Evolutionary conservation across 257 asterid species (phyloP).

Genomic region (Plantago elongata): DNA sequence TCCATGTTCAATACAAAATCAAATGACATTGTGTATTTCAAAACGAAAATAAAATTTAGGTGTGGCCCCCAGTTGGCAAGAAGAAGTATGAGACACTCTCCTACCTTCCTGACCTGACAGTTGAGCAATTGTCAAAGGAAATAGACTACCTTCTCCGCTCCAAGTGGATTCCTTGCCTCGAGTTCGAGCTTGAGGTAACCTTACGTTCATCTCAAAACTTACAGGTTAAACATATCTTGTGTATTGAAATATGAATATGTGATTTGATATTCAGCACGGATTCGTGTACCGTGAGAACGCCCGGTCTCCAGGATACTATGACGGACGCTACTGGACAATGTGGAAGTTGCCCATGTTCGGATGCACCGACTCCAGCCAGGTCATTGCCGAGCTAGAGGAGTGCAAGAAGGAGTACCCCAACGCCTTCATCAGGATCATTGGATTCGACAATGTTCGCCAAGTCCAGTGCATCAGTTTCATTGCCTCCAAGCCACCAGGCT

Average conservation of each 20-base stretch:
- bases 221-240: neutral
- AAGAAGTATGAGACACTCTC: conserved; percentile 57
- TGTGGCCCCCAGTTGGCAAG: neutral
- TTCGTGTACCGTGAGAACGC: conserved; percentile 7
- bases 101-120: conserved; percentile 39
- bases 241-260: neutral
- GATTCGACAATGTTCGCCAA: conserved; percentile 13
- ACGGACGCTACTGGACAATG: conserved; percentile 12
- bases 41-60: neutral
- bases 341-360: conserved; percentile 14
- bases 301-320: conserved; percentile 7
- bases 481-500: conserved; percentile 13
- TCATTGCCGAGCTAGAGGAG: conserved; percentile 1
- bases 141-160: conserved; percentile 39
- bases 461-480: conserved; percentile 16
- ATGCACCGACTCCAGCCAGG: conserved; percentile 6
- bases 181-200: conserved; percentile 34
- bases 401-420: conserved; percentile 15
- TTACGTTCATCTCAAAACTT: neutral
- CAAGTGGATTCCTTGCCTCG: conserved; percentile 48
- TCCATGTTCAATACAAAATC: too few species aligned
- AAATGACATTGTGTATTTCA: too few species aligned
- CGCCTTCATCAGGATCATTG: conserved; percentile 11
- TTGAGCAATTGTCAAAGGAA: conserved; percentile 39
- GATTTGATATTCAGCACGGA: neutral